Base-by-base conservation (phyloP, 108 stramenopile species). In the Asterionellopsis glacialis region DNA sequence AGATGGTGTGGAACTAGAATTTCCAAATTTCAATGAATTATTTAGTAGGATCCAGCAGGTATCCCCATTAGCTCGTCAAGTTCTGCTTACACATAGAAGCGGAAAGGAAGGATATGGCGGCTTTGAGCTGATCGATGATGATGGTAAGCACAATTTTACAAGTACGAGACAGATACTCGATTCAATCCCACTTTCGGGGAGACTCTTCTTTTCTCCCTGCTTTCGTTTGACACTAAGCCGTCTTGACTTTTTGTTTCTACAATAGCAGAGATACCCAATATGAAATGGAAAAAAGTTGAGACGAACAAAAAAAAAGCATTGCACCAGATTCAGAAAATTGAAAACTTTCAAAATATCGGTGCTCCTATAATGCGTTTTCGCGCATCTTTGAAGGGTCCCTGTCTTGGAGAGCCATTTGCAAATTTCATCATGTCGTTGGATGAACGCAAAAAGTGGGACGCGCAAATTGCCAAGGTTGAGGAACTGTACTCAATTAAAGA, bases 11-110 rank as follows among this genome's bases (percentile, higher is more conserved):
- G 80, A 81, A 43, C 74, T 81, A 58, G 80, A 81, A 42, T 51
- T 81, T 33, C 80, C 80, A 25, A 65, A 81, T 49, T 81, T 81
- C 41, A 76, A 81, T 40, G 76, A 81, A 53, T 55, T 81, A 51
- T 81, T 81, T 52, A 65, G 69, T 10, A 58, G 80, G 25, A 74
- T 81, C 42, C 72, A 67, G 44, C 60, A 62, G 22, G 80, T 81
- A 11, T 81, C 80, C 19, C 80, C 80, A 13, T 49, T 81, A 18
- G 80, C 80, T 65, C 33, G 33, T 33, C 33, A 33, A 33, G 33
- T 33, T 33, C 2, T 33, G 33, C 56, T 41, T 7, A 39, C 25
- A 38, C 33, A 57, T 16, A 71, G 62, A 9, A 21, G 9, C 4
- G 47, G 47, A 19, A 19, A 19, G 47, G 47, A 48, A 19, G 33